These are phyloP conservation scores for Chlorella vulgaris DNA, from an alignment of 139 green algal genomes.

Conservation along the genomic window DNA sequence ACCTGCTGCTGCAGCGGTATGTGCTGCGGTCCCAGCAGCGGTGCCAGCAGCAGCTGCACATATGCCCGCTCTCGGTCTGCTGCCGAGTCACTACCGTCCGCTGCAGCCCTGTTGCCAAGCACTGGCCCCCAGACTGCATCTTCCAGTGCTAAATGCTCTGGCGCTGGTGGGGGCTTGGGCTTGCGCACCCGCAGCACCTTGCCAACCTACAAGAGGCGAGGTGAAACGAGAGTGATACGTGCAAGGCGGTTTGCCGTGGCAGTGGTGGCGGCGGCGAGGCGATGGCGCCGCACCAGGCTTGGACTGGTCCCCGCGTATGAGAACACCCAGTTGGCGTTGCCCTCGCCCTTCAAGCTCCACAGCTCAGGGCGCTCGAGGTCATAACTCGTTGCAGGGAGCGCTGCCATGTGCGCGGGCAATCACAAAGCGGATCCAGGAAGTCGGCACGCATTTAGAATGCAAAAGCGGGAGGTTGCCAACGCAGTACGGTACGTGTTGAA, in stretches of 20 bases:
- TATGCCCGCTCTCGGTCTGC: background rate
- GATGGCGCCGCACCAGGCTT: conserved; percentile 39
- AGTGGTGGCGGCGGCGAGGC: too few relatives aligned
- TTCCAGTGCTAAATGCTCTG: conserved; percentile 13
- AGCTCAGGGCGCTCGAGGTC: conserved; percentile 10
- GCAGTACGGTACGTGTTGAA: too few relatives aligned
- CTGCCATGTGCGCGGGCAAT: background rate
- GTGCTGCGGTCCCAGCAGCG: conserved; percentile 12
- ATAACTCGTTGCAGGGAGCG: too few relatives aligned
- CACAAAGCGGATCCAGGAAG: background rate
- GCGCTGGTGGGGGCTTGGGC: background rate
- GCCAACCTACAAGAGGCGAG: conserved; percentile 5
- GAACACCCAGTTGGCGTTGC: conserved; percentile 62
- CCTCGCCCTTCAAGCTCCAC: conserved; percentile 54
- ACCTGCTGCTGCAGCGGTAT: background rate
- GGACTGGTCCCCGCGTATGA: conserved; percentile 9
- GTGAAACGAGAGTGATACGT: too few relatives aligned
- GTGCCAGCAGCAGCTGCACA: conserved; percentile 6
- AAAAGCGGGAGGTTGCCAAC: too few relatives aligned
- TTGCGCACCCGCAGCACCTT: conserved; percentile 44
- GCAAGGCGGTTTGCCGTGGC: too few relatives aligned
- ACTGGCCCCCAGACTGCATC: conserved; percentile 30
- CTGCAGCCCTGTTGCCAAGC: background rate
- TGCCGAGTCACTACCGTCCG: background rate
- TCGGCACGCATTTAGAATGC: too few relatives aligned